Evolutionary conservation across 371 early-diverging fungal genomes (phyloP).

Genomic region (Batkoa obscura): DNA sequence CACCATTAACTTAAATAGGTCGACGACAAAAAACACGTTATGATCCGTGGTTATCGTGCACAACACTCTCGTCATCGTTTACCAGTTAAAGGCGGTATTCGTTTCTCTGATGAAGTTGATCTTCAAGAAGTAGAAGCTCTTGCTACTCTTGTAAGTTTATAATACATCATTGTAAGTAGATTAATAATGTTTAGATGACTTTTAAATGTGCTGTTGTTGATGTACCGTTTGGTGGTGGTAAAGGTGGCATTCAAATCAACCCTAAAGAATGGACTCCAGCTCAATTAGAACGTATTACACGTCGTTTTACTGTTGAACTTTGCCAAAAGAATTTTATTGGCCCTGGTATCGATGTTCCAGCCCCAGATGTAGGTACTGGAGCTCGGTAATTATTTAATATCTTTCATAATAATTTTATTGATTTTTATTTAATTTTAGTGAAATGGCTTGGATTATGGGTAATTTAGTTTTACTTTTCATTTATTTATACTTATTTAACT

Average conservation of each 20-base stretch:
- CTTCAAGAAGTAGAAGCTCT: slow-evolving; percentile 68
- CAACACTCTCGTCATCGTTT: slow-evolving; percentile 78
- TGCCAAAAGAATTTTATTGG: slow-evolving; percentile 77
- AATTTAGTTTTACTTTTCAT: not conserved
- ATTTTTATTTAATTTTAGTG: slow-evolving; percentile 19
- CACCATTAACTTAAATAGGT: slow-evolving; percentile 16
- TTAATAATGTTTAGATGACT: slow-evolving; percentile 34
- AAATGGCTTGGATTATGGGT: slow-evolving; percentile 76
- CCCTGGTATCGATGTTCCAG: slow-evolving; percentile 31
- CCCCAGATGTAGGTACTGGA: slow-evolving; percentile 80
- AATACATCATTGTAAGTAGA: not conserved
- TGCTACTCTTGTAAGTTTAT: slow-evolving; percentile 23
- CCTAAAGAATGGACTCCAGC: slow-evolving; percentile 23
- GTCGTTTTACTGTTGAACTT: slow-evolving; percentile 74
- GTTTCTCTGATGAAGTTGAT: slow-evolving; percentile 8
- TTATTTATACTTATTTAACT: not conserved
- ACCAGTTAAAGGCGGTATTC: slow-evolving; percentile 38
- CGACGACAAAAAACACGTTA: slow-evolving; percentile 45
- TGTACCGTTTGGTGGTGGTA: slow-evolving; percentile 31
- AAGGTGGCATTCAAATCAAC: slow-evolving; percentile 7
- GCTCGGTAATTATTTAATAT: slow-evolving; percentile 8
- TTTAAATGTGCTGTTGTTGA: slow-evolving; percentile 86
- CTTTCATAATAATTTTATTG: not conserved
- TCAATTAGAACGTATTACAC: slow-evolving; percentile 71
- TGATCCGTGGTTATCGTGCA: slow-evolving; percentile 68